phyloP scores from a whole-genome alignment of 805 yeast genomes.

The Torulaspora indica region DNA sequence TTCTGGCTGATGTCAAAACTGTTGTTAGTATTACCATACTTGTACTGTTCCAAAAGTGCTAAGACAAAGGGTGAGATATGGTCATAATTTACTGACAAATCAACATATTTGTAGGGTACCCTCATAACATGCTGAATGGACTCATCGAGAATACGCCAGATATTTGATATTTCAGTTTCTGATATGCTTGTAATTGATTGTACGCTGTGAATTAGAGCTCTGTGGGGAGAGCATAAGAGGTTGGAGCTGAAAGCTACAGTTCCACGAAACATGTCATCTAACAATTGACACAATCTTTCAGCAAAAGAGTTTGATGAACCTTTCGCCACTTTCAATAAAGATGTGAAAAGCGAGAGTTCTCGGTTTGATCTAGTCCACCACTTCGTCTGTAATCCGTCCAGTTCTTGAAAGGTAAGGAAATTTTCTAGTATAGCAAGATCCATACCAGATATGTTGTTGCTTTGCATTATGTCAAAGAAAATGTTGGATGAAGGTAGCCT shows the following conservation, averaged over 20 bases:
- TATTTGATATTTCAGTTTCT: conserved; percentile 24
- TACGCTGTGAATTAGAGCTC: conserved; percentile 51
- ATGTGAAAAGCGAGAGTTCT: conserved; percentile 60
- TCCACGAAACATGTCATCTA: conserved; percentile 46
- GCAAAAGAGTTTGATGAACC: conserved; percentile 31
- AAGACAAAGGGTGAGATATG: conserved; percentile 53
- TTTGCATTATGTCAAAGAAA: conserved; percentile 36
- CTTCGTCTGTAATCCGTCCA: conserved; percentile 49
- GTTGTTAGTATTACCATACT: conserved; percentile 41
- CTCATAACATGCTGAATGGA: conserved; percentile 62
- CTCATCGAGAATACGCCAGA: conserved; percentile 73
- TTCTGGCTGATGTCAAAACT: conserved; percentile 28
- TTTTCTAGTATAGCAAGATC: conserved; percentile 57
- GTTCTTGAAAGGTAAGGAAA: conserved; percentile 57
- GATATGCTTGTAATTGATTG: conserved; percentile 19
- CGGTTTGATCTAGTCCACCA: conserved; percentile 69
- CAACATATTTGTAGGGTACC: conserved; percentile 83
- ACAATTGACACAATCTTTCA: conserved; percentile 45
- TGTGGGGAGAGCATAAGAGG: conserved; percentile 50
- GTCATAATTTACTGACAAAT: conserved; percentile 39
- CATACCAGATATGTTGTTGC: conserved; percentile 41
- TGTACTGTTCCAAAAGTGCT: conserved; percentile 65
- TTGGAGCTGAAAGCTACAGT: conserved; percentile 50
- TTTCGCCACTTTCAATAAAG: conserved; percentile 50
- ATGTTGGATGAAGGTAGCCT: conserved; percentile 36